Conservation (phyloP, 2,329 filamentous ascomycete species). For the Pezicula radicicola region DNA sequence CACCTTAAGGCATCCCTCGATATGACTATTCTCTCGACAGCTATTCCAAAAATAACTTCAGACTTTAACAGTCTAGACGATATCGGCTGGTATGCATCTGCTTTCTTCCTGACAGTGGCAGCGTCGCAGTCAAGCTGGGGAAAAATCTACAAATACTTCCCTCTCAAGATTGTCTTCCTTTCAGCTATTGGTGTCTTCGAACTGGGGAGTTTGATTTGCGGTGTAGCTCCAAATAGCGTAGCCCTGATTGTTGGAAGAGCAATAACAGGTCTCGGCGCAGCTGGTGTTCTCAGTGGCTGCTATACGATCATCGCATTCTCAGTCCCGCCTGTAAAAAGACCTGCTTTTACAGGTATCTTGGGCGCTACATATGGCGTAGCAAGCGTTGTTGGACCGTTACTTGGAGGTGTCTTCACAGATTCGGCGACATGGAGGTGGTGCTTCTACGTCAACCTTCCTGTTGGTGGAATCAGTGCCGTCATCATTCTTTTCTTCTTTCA, state of each 20-base stretch:
- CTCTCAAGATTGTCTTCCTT: slow-evolving; percentile 29
- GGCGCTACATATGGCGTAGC: slow-evolving; percentile 30
- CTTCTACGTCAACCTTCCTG: slow-evolving; percentile 38
- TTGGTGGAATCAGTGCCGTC: slow-evolving; percentile 35
- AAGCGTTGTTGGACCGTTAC: slow-evolving; percentile 30
- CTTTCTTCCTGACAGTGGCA: slow-evolving; percentile 35
- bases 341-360: slow-evolving; percentile 28
- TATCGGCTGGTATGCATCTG: slow-evolving; percentile 36
- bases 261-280: slow-evolving; percentile 29
- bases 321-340: slow-evolving; percentile 25
- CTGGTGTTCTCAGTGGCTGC: slow-evolving; percentile 29
- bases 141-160: slow-evolving; percentile 32
- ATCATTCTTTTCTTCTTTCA: slow-evolving; percentile 41
- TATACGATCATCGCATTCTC: slow-evolving; percentile 36
- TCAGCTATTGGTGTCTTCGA: slow-evolving; percentile 30
- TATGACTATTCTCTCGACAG: slow-evolving; percentile 34
- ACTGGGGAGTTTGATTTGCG: slow-evolving; percentile 32
- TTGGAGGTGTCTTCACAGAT: slow-evolving; percentile 35
- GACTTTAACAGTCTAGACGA: slow-evolving; percentile 36
- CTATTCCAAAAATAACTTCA: slow-evolving; percentile 38
- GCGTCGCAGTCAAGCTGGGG: slow-evolving; percentile 31
- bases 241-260: slow-evolving; percentile 34
- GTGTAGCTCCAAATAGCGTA: slow-evolving; percentile 28
- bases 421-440: slow-evolving; percentile 38
- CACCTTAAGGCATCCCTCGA: slow-evolving; percentile 30